Conservation (phyloP, 768 basidiomycete species). For the Podaxis sp. region DNA sequence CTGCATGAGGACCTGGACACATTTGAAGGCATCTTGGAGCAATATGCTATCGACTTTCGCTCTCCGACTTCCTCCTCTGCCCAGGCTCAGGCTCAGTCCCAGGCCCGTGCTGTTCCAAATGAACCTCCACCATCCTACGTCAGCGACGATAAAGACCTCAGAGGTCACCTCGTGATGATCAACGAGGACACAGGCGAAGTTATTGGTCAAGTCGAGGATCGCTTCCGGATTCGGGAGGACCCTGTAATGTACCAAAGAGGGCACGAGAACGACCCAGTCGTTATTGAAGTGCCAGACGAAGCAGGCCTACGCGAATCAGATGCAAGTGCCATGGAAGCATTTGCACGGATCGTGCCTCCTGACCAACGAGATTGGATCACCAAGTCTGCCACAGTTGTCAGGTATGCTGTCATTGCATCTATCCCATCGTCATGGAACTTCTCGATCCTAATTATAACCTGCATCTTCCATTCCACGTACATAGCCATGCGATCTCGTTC, state of each 20-base stretch:
- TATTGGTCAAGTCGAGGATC: constrained; percentile 65
- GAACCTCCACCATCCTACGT: constrained; percentile 19
- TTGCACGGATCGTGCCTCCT: constrained; percentile 60
- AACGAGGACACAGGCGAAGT: constrained; percentile 74
- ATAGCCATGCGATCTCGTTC: constrained; percentile 65
- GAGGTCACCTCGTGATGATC: constrained; percentile 67
- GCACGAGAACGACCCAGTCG: constrained; percentile 62
- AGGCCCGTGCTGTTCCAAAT: constrained; percentile 10
- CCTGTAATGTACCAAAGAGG: constrained; percentile 47
- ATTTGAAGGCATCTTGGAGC: constrained; percentile 64
- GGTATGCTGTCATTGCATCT: constrained; percentile 38
- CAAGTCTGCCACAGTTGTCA: constrained; percentile 58
- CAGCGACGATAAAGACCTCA: constrained; percentile 34
- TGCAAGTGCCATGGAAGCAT: constrained; percentile 47
- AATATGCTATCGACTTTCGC: constrained; percentile 54
- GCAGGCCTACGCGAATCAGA: constrained; percentile 35
- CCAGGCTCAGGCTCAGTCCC: constrained; percentile 10
- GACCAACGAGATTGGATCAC: constrained; percentile 74
- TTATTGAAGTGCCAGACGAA: constrained; percentile 66
- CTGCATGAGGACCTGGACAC: constrained; percentile 58
- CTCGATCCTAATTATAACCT: constrained; percentile 6
- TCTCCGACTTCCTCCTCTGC: constrained; percentile 12
- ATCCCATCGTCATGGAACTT: neutral
- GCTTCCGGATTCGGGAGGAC: constrained; percentile 59
- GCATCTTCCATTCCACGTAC: neutral